Conservation (phyloP, 2,329 filamentous ascomycete species). For the Trichoderma asperellum region DNA sequence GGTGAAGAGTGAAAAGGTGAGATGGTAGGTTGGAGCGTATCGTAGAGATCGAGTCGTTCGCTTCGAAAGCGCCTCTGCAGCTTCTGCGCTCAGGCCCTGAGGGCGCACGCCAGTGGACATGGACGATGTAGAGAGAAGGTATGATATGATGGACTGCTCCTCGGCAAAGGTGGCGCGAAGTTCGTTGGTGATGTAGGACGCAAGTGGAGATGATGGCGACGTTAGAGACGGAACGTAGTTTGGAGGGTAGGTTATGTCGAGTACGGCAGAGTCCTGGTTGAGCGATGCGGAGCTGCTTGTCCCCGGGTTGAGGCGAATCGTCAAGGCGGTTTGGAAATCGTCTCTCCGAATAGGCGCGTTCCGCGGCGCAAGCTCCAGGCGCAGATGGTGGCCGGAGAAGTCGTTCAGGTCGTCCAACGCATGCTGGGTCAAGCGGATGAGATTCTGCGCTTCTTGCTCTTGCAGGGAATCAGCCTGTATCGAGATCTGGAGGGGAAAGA, state of each 20-base stretch:
- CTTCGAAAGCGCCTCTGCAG: slow-evolving; percentile 62
- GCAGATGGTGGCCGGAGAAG: slow-evolving; percentile 81
- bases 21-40: slow-evolving; percentile 90
- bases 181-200: slow-evolving; percentile 76
- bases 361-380: slow-evolving; percentile 47
- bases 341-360: slow-evolving; percentile 32
- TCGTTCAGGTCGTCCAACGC: slow-evolving; percentile 85
- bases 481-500: slow-evolving; percentile 83
- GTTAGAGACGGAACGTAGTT: slow-evolving; percentile 68
- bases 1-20: slow-evolving; percentile 94
- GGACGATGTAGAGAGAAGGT: slow-evolving; percentile 66
- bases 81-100: slow-evolving; percentile 53
- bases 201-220: slow-evolving; percentile 72
- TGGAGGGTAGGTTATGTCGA: slow-evolving; percentile 77
- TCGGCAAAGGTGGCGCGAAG: slow-evolving; percentile 80
- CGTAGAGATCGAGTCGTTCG: slow-evolving; percentile 85
- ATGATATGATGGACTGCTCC: slow-evolving; percentile 83
- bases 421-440: slow-evolving; percentile 81
- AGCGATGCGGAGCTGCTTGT: slow-evolving; percentile 65
- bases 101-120: slow-evolving; percentile 53
- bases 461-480: slow-evolving; percentile 71
- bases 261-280: slow-evolving; percentile 68
- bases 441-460: slow-evolving; percentile 68
- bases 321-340: slow-evolving; percentile 60
- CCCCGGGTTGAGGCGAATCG: slow-evolving; percentile 70